A percentile compares a stretch with the other conserved stretches of the same genome.
phyloP scores from a whole-genome alignment of 2,329 filamentous ascomycete species.

The Fonsecaea monophora region DNA sequence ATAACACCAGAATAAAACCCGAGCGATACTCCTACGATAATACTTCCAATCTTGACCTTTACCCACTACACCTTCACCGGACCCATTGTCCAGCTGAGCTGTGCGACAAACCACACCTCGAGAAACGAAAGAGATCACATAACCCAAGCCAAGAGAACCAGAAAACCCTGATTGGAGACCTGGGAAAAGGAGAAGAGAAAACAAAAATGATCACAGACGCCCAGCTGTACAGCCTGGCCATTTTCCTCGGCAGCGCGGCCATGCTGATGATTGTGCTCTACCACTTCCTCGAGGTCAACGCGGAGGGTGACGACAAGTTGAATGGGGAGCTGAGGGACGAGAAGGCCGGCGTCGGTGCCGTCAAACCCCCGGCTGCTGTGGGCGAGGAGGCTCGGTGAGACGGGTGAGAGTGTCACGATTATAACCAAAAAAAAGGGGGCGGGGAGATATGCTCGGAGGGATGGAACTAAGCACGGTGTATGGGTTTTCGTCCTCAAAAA shows the following conservation, averaged over 20 bases:
- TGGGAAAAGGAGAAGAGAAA: neutral
- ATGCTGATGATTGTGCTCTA: conserved; percentile 95
- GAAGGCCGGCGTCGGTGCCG: conserved; percentile 36
- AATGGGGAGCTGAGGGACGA: conserved; percentile 29
- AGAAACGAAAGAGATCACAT: neutral
- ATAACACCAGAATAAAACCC: no score
- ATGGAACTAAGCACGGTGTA: neutral
- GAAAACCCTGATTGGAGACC: conserved; percentile 45
- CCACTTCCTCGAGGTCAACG: conserved; percentile 95
- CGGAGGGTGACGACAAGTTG: conserved; percentile 60
- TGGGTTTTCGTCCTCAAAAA: neutral
- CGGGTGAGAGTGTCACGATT: no score
- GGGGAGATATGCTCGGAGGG: no score
- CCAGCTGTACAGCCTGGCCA: conserved; percentile 87
- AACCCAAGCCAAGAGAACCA: neutral
- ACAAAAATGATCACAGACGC: conserved; percentile 89
- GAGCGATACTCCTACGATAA: no score
- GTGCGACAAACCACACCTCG: no score
- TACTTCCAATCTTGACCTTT: no score
- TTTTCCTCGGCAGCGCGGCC: conserved; percentile 86
- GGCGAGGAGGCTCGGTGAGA: conserved; percentile 3
- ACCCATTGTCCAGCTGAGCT: no score
- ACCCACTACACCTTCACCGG: no score
- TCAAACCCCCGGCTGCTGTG: conserved; percentile 27
- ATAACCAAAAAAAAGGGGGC: no score